These are phyloP conservation scores for Neopestalotiopsis rosae DNA, from an alignment of 2,329 filamentous ascomycete genomes.

Conservation along the genomic window DNA sequence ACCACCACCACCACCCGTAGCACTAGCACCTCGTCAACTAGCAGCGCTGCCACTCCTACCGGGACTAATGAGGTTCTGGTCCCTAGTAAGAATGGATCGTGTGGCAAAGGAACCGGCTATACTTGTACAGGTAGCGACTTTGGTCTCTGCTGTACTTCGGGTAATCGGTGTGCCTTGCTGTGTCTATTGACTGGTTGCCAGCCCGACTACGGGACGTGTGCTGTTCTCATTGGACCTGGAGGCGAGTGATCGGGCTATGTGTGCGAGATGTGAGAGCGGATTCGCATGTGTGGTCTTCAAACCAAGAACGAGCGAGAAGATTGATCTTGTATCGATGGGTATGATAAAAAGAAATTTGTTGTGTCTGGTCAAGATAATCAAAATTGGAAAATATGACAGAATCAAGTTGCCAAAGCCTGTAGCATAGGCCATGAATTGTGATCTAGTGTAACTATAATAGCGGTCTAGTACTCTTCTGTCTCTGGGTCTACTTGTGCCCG, in stretches of 20 bases:
- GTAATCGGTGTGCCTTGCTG: slow-evolving; percentile 24
- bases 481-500: neutral
- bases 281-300: neutral
- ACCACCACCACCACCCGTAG: neutral
- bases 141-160: slow-evolving; percentile 27
- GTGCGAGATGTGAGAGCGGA: neutral
- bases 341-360: no score
- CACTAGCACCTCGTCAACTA: neutral
- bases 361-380: no score
- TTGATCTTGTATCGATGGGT: neutral
- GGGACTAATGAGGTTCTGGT: slow-evolving; percentile 5
- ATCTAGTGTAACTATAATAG: neutral
- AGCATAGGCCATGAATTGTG: no score
- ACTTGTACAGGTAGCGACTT: slow-evolving; percentile 26
- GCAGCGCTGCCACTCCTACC: neutral
- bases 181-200: slow-evolving; percentile 26
- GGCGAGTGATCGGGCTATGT: neutral
- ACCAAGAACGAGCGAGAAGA: neutral
- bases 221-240: neutral
- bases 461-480: neutral
- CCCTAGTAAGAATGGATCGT: slow-evolving; percentile 27
- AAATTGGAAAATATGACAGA: no score
- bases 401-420: no score
- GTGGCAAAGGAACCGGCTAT: slow-evolving; percentile 25
- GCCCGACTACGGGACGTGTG: slow-evolving; percentile 25